Base-by-base conservation (phyloP, 2,329 filamentous ascomycete species). In the Aspergillus fructus region DNA sequence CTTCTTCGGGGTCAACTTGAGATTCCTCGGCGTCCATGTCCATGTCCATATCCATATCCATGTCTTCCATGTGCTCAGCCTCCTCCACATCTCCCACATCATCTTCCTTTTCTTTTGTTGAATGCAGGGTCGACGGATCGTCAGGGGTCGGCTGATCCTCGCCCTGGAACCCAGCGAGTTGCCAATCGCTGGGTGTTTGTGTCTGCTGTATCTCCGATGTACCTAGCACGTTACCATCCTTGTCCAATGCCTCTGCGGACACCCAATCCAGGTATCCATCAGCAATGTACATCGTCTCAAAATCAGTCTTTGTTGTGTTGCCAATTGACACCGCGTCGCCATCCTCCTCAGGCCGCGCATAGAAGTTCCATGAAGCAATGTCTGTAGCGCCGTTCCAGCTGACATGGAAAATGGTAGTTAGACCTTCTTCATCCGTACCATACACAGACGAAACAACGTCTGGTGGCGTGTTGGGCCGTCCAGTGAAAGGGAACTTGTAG, bases 341-440 rank as follows among this genome's bases (percentile, higher is more conserved):
- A 58, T 50, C 71, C 13, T 53, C 61, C 6, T 53, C 43, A 11
- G 56, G 48, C 15, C 56, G 63, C 1, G 68, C 68, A 56, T 68
- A 73, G 56, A 75, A 68, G 5, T 65, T 66, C 73, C 72, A 82
- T 5, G 65, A 69, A 19, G 59, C 59, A n/a, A 81, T 71, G 49
- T 81, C 79, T 1, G 79, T 81, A 0, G 78, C 79, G 12, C 79
- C 79, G 59, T 81, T 81, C 79, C 79, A 81, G 53, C 70, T 73
- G 15, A 73, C 70, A 37, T 73, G 66, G 53, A 72, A 66, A 45
- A 67, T 62, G 8, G 68, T 69, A 2, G 62, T 61, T 33, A 65
- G 52, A 15, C 64, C 62, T 1, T 59, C 57, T 6, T 61, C 62
- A 12, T 65, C 61, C 2, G 63, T 64, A 60, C 62, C 72, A 43